A percentile compares a stretch with the other conserved stretches of the same genome.
These are phyloP conservation scores for Chlamydomonas applanata DNA, from an alignment of 139 green algal genomes.

Conservation along the genomic window DNA sequence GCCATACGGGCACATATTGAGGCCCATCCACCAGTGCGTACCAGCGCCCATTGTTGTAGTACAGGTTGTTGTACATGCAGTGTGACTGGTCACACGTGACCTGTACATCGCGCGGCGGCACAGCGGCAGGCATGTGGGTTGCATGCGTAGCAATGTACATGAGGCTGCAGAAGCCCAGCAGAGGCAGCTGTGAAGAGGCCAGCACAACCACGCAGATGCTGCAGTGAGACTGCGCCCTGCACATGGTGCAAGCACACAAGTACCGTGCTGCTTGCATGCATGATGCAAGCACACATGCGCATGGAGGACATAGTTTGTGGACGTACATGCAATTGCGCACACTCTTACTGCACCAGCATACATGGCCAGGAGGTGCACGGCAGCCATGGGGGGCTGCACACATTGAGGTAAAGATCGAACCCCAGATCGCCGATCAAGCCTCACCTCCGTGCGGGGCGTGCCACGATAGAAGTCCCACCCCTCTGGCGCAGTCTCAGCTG, in stretches of 20 bases:
- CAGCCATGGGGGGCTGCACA: constrained; percentile 23
- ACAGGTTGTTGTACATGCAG: constrained; percentile 51
- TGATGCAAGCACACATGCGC: too few relatives aligned
- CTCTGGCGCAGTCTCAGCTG: constrained; percentile 7
- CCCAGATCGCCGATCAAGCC: constrained; percentile 4
- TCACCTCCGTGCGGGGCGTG: constrained; percentile 59
- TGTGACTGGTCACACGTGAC: constrained; percentile 24
- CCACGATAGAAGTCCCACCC: constrained; percentile 45
- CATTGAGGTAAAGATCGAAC: not conserved
- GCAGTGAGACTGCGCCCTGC: too few relatives aligned
- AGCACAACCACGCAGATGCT: too few relatives aligned
- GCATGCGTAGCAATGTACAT: not conserved
- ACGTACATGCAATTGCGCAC: too few relatives aligned
- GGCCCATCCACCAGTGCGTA: constrained; percentile 67
- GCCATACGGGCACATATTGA: constrained; percentile 35
- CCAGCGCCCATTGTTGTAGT: constrained; percentile 81
- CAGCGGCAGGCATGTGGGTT: constrained; percentile 1
- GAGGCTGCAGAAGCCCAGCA: too few relatives aligned
- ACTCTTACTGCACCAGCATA: not conserved
- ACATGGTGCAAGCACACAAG: too few relatives aligned
- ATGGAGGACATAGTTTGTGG: too few relatives aligned
- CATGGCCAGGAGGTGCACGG: not conserved
- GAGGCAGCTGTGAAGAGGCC: too few relatives aligned
- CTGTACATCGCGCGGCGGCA: not conserved
- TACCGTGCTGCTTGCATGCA: too few relatives aligned